A percentile compares a stretch with the other conserved stretches of the same genome.
These are phyloP conservation scores for Auricularia sp. DNA, from an alignment of 768 basidiomycete species.

Conservation along the genomic window DNA sequence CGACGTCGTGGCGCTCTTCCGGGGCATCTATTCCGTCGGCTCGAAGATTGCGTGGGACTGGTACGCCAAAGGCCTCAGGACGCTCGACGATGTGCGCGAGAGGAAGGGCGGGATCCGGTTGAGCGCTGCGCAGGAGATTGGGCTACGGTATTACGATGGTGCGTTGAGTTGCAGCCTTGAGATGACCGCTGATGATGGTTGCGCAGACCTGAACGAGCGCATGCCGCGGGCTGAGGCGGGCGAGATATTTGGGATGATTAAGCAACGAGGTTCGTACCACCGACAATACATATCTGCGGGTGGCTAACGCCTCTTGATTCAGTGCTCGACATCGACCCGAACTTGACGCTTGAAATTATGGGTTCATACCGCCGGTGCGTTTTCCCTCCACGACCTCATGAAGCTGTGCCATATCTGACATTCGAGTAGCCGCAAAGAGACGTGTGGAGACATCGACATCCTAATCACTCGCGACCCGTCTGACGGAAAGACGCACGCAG, in stretches of 20 bases:
- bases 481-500: constrained; percentile 68
- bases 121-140: constrained; percentile 40
- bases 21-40: constrained; percentile 82
- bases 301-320: constrained; percentile 5
- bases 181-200: neutral
- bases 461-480: constrained; percentile 65
- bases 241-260: constrained; percentile 62
- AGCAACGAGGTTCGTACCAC: constrained; percentile 46
- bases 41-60: constrained; percentile 57
- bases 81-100: constrained; percentile 59
- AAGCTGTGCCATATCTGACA: too few species aligned
- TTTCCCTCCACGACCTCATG: neutral
- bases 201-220: constrained; percentile 65
- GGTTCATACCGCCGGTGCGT: constrained; percentile 73
- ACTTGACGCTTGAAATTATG: constrained; percentile 77
- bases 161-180: constrained; percentile 6
- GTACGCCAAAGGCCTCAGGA: constrained; percentile 68
- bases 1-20: constrained; percentile 45
- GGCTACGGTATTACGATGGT: constrained; percentile 50
- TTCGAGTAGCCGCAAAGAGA: constrained; percentile 54
- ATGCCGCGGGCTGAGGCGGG: constrained; percentile 80
- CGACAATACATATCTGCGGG: neutral
- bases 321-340: constrained; percentile 66
- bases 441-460: constrained; percentile 89
- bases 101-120: constrained; percentile 55